Conservation (phyloP, 2,329 filamentous ascomycete species). For the Diaporthe longicolla region DNA sequence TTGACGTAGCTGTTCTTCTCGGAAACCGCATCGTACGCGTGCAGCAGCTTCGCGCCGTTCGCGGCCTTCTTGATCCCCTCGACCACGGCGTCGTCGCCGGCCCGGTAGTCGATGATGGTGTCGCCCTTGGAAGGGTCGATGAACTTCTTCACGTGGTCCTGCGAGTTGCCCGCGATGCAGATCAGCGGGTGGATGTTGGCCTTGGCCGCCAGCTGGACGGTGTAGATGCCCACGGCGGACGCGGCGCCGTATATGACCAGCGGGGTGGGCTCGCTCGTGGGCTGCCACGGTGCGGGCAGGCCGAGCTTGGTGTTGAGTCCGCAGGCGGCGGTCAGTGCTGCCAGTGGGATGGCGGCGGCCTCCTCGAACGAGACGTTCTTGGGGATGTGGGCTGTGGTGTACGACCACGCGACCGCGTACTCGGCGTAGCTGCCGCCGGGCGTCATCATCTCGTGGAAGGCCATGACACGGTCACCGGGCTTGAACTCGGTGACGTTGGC, state of each 20-base stretch:
- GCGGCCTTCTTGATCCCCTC: conserved; percentile 59
- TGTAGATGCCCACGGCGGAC: conserved; percentile 70
- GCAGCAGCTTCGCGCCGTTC: conserved; percentile 56
- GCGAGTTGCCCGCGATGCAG: conserved; percentile 68
- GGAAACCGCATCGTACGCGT: conserved; percentile 71
- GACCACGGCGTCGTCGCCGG: conserved; percentile 66
- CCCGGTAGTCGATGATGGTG: conserved; percentile 71
- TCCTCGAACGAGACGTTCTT: conserved; percentile 55
- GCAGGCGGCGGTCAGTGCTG: conserved; percentile 59
- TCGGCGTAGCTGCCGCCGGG: conserved; percentile 57
- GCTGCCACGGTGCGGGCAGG: conserved; percentile 56
- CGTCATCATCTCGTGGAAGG: conserved; percentile 60
- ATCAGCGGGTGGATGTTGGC: conserved; percentile 74
- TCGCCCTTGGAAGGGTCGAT: conserved; percentile 70
- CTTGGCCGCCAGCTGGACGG: conserved; percentile 67
- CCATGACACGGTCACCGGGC: conserved; percentile 69
- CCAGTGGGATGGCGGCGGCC: conserved; percentile 59
- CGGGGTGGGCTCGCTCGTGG: conserved; percentile 46
- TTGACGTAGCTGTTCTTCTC: conserved; percentile 65
- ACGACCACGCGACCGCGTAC: conserved; percentile 57
- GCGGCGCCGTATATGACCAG: conserved; percentile 68
- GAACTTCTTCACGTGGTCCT: conserved; percentile 64
- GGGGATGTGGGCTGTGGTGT: conserved; percentile 60
- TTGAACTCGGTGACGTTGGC: conserved; percentile 70
- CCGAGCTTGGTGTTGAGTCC: conserved; percentile 54